phyloP scores from a whole-genome alignment of 768 basidiomycete species.

The Daedaleopsis sinensis region DNA sequence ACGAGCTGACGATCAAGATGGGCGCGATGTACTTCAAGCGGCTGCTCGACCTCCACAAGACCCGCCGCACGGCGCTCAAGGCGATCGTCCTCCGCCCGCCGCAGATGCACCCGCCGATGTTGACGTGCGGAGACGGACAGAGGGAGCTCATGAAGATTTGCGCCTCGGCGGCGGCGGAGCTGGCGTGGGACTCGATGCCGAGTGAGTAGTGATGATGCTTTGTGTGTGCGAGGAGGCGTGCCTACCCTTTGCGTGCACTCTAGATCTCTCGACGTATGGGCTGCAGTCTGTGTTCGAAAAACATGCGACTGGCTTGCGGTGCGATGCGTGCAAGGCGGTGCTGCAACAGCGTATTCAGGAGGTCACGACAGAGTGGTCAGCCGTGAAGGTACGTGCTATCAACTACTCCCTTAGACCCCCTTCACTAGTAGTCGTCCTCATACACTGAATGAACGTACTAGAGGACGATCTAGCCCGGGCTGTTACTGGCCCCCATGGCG shows the following conservation, averaged over 20 bases:
- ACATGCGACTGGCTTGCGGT: conserved; percentile 61
- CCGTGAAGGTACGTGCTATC: conserved; percentile 56
- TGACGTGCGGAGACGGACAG: conserved; percentile 23
- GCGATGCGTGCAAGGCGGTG: conserved; percentile 60
- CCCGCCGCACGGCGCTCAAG: conserved; percentile 39
- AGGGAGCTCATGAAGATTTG: conserved; percentile 30
- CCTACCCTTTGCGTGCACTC: neutral
- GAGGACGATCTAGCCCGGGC: too few species aligned
- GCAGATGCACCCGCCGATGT: conserved; percentile 24
- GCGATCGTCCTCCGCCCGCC: conserved; percentile 30
- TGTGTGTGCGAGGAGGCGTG: too few species aligned
- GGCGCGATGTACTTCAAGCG: conserved; percentile 44
- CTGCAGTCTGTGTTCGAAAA: conserved; percentile 72
- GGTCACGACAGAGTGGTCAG: conserved; percentile 70
- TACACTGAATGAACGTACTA: too few species aligned
- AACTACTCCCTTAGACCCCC: too few species aligned
- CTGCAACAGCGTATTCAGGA: conserved; percentile 66
- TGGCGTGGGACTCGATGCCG: conserved; percentile 29
- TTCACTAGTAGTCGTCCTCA: too few species aligned
- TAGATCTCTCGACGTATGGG: conserved; percentile 66
- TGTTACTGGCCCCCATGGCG: too few species aligned
- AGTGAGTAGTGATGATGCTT: conserved; percentile 11
- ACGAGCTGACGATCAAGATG: conserved; percentile 40
- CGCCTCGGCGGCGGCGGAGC: conserved; percentile 30
- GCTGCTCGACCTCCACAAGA: conserved; percentile 41